These are phyloP conservation scores for Aspergillus fijiensis DNA, from an alignment of 2,329 filamentous ascomycete species.

Conservation along the genomic window DNA sequence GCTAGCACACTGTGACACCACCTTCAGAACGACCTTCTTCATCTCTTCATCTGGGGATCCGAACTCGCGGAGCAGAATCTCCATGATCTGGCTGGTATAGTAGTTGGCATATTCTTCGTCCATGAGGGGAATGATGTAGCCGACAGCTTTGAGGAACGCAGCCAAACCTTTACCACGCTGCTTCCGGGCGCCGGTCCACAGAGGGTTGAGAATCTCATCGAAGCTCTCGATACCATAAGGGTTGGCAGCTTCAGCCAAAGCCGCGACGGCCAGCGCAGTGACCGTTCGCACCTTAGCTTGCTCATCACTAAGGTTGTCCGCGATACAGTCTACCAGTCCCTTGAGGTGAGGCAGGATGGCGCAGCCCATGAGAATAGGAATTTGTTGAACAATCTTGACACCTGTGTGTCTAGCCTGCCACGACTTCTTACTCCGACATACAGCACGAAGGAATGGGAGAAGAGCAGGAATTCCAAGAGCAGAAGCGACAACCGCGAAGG, in stretches of 20 bases:
- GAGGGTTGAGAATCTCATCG: conserved; percentile 92
- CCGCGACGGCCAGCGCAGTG: conserved; percentile 90
- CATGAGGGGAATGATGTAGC: conserved; percentile 98
- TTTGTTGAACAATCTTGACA: conserved; percentile 98
- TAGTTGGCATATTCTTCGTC: conserved; percentile 99
- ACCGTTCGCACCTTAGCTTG: conserved; percentile 97
- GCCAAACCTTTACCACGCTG: conserved; percentile 95
- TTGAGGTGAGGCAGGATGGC: conserved; percentile 94
- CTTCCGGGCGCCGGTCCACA: conserved; percentile 95
- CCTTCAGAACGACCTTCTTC: conserved; percentile 99
- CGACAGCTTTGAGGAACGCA: conserved; percentile 94
- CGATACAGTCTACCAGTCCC: conserved; percentile 93
- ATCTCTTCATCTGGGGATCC: conserved; percentile 97
- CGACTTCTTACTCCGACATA: conserved; percentile 97
- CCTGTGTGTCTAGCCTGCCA: conserved; percentile 98
- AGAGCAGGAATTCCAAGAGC: conserved; percentile 93
- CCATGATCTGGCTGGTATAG: conserved; percentile 98
- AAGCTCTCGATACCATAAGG: conserved; percentile 99
- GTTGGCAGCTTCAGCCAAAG: conserved; percentile 91
- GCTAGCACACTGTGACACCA: conserved; percentile 90
- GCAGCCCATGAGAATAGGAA: conserved; percentile 97
- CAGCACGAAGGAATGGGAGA: conserved; percentile 89
- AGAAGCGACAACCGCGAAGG: conserved; percentile 95
- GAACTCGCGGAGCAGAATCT: conserved; percentile 93
- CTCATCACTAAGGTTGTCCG: conserved; percentile 92